A percentile compares a stretch with the other conserved stretches of the same genome.
Conservation (phyloP, 2,329 filamentous ascomycete species). For the Sarocladium strictum region DNA sequence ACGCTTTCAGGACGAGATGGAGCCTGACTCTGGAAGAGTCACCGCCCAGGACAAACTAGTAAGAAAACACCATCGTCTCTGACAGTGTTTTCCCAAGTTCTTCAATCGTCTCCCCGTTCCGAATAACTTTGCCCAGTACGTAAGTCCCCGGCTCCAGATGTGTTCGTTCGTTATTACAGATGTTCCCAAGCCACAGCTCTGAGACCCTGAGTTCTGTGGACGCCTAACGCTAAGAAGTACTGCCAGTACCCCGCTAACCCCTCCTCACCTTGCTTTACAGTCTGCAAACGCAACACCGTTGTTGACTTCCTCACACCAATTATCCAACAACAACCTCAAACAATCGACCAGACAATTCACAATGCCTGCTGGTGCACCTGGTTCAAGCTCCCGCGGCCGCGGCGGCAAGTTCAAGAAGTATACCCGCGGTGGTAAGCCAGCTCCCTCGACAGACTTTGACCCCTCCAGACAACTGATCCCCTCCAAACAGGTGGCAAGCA, state of each 20-base stretch:
- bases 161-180: no score
- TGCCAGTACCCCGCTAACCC: constrained; percentile 30
- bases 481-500: constrained; percentile 74
- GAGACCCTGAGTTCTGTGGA: constrained; percentile 3
- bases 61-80: no score
- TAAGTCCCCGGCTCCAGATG: no score
- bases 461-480: constrained; percentile 14
- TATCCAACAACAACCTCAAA: background rate
- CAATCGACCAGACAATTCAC: constrained; percentile 17
- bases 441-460: background rate
- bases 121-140: background rate
- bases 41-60: background rate
- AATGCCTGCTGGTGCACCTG: constrained; percentile 42
- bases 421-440: constrained; percentile 71
- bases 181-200: background rate
- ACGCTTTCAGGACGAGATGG: background rate
- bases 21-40: constrained; percentile 1
- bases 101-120: no score
- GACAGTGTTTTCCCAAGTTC: no score
- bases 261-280: constrained; percentile 19
- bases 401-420: constrained; percentile 94
- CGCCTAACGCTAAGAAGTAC: background rate
- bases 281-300: constrained; percentile 12
- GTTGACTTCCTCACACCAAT: background rate
- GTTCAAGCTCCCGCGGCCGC: constrained; percentile 58